Evolutionary conservation across 495 filamentous ascomycete species (phyloP).

Genomic region (Aspergillus steynii): DNA sequence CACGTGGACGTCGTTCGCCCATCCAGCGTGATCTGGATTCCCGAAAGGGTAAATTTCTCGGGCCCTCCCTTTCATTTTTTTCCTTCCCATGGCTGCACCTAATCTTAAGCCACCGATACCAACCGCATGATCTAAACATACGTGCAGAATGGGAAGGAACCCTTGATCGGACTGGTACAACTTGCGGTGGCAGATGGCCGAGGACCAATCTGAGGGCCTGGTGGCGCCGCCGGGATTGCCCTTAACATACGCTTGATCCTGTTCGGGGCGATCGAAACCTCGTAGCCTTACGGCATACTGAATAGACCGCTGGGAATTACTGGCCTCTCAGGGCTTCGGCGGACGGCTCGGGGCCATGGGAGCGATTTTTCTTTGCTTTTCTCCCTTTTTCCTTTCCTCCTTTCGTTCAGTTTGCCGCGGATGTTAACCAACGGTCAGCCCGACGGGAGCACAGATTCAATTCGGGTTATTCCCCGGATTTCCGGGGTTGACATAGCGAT

Average conservation of each 20-base stretch:
- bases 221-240: no score
- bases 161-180: neutral
- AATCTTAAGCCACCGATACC: neutral
- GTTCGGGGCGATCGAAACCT: neutral
- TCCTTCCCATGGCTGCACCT: neutral
- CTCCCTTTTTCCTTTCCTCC: neutral
- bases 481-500: neutral
- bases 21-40: neutral
- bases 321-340: neutral
- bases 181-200: neutral
- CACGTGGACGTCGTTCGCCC: neutral
- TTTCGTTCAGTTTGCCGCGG: neutral
- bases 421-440: neutral
- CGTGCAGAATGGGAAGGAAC: neutral
- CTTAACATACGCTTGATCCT: no score
- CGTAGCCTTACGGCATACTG: neutral
- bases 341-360: neutral
- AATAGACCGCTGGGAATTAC: neutral
- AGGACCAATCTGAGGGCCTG: no score
- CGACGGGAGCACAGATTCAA: neutral
- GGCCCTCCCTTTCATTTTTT: no score
- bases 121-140: neutral
- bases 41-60: neutral
- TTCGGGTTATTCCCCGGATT: no score
- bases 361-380: no score